phyloP scores from a whole-genome alignment of 805 yeast species.

The Barnettozyma botsteinii region DNA sequence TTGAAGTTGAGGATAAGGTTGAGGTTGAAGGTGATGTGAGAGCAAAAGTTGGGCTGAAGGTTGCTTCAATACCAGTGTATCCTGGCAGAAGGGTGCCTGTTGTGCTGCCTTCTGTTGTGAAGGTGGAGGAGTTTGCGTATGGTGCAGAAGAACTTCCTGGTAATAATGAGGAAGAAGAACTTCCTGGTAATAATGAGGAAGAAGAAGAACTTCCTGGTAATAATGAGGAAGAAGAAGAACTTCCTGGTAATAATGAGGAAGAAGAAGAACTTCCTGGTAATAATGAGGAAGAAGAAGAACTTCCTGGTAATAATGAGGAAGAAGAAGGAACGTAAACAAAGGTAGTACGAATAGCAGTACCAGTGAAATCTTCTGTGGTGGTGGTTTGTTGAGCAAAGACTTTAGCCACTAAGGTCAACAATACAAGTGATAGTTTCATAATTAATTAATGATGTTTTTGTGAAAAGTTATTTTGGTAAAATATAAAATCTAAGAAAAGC shows the following conservation, averaged over 20 bases:
- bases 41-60: slow-evolving; percentile 2
- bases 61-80: no score
- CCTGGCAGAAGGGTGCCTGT: no score
- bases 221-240: background rate
- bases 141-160: background rate
- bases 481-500: background rate
- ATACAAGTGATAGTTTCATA: slow-evolving; percentile 10
- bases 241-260: background rate
- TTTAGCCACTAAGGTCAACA: slow-evolving; percentile 11
- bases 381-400: slow-evolving; percentile 20
- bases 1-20: slow-evolving; percentile 4
- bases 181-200: no score
- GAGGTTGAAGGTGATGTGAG: slow-evolving; percentile 6
- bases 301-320: no score
- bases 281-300: no score
- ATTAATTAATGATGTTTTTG: background rate
- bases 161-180: background rate
- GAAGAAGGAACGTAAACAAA: slow-evolving; percentile 12
- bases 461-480: background rate
- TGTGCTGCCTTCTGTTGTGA: no score
- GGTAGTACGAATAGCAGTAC: slow-evolving; percentile 13
- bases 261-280: background rate
- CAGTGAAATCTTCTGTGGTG: slow-evolving; percentile 18
- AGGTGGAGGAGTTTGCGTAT: background rate
- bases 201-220: background rate